phyloP scores from a whole-genome alignment of 257 asterid genomes.

The Primulina eburnea region DNA sequence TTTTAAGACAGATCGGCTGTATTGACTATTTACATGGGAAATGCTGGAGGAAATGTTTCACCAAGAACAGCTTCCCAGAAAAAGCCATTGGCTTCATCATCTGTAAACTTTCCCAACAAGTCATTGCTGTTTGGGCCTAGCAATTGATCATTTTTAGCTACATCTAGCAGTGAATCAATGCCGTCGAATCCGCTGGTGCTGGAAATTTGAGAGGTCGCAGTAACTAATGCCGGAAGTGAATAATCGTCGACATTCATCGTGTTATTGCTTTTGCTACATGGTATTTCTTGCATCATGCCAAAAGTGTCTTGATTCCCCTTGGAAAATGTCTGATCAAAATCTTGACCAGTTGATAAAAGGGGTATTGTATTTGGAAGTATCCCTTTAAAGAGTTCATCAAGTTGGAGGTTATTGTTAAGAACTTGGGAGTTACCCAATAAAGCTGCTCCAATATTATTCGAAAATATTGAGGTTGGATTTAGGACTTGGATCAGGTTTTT shows the following conservation, averaged over 20 bases:
- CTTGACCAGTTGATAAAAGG: background rate
- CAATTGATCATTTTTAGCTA: background rate
- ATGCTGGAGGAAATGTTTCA: constrained; percentile 17
- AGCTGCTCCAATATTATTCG: constrained; percentile 25
- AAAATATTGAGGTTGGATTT: constrained; percentile 16
- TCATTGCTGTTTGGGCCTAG: constrained; percentile 13
- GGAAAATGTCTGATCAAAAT: background rate
- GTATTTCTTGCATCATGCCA: constrained; percentile 16
- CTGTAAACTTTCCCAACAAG: constrained; percentile 23
- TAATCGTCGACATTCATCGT: constrained; percentile 17
- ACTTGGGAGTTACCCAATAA: constrained; percentile 16
- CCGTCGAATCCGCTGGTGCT: constrained; percentile 8
- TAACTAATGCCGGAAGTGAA: constrained; percentile 43
- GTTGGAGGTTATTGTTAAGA: background rate
- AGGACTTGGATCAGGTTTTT: constrained; percentile 34
- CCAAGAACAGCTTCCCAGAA: constrained; percentile 45
- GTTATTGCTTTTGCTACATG: background rate
- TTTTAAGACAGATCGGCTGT: no score
- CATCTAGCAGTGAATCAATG: background rate
- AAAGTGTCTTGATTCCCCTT: constrained; percentile 9
- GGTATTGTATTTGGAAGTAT: constrained; percentile 15
- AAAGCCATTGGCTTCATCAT: constrained; percentile 40
- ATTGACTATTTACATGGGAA: background rate
- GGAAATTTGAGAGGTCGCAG: constrained; percentile 26
- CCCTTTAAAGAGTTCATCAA: constrained; percentile 8